phyloP scores from a whole-genome alignment of 176 grass and related monocot genomes.

The Oryza rufipogon region DNA sequence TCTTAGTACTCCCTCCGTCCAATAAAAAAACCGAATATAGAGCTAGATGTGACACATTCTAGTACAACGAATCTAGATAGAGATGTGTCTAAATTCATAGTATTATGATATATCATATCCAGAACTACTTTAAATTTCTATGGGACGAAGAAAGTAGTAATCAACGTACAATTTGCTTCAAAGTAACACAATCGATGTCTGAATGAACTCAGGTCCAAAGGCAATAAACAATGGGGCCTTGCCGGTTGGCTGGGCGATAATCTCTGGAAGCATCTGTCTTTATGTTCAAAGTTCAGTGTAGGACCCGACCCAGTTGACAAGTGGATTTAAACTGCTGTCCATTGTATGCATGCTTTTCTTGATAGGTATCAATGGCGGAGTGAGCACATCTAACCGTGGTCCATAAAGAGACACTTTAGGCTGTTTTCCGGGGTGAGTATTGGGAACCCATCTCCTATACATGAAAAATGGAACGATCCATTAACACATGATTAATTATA shows the following conservation, averaged over 20 bases:
- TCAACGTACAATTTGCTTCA: not conserved
- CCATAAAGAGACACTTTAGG: not conserved
- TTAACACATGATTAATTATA: too few species aligned
- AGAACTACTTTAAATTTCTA: too few species aligned
- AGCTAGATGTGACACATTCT: too few species aligned
- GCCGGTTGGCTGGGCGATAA: not conserved
- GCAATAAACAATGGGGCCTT: not conserved
- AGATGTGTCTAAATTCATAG: too few species aligned
- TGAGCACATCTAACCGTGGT: not conserved
- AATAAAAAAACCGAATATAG: too few species aligned
- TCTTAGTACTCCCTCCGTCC: not conserved
- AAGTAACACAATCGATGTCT: not conserved
- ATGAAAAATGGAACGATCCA: rapidly evolving
- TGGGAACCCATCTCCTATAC: too few species aligned
- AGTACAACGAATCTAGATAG: too few species aligned
- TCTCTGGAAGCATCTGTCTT: not conserved
- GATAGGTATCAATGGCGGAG: not conserved
- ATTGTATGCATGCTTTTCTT: not conserved
- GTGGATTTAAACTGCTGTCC: not conserved
- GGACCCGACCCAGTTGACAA: not conserved
- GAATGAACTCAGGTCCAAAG: slow-evolving; percentile 1
- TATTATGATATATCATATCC: too few species aligned
- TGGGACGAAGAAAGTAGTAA: not conserved
- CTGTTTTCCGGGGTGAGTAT: too few species aligned
- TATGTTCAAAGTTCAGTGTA: slow-evolving; percentile 2